A percentile compares a stretch with the other conserved stretches of the same genome.
phyloP scores from a whole-genome alignment of 352 stramenopile species.

The Pythium periplocum region DNA sequence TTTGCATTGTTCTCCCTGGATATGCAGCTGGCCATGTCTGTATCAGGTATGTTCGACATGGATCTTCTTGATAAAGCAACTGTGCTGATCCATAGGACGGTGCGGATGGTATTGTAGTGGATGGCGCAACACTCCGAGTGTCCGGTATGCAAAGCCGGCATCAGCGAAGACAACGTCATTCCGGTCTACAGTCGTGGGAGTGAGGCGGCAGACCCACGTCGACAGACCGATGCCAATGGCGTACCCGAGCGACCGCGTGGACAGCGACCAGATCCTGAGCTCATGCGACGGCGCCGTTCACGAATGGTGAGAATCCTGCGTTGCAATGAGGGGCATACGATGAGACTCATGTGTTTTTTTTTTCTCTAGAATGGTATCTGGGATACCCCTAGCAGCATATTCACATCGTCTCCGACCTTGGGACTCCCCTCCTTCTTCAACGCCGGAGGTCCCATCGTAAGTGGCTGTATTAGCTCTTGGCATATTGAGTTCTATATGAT shows the following conservation, averaged over 20 bases:
- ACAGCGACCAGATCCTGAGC: slow-evolving; percentile 56
- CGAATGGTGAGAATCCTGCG: slow-evolving; percentile 30
- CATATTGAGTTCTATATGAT: no score
- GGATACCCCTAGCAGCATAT: slow-evolving; percentile 7
- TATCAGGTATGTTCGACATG: slow-evolving; percentile 52
- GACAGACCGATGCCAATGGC: slow-evolving; percentile 15
- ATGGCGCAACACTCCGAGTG: slow-evolving; percentile 80
- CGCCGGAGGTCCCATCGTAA: slow-evolving; percentile 32
- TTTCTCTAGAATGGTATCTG: neutral
- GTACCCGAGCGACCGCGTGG: slow-evolving; percentile 56
- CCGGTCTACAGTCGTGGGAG: slow-evolving; percentile 78
- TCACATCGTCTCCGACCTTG: slow-evolving; percentile 32
- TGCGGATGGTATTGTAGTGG: slow-evolving; percentile 30
- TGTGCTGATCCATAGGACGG: no score
- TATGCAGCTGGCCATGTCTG: slow-evolving; percentile 72
- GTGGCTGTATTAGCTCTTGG: slow-evolving; percentile 5
- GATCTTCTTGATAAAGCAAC: no score
- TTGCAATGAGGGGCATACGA: neutral
- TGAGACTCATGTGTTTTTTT: neutral
- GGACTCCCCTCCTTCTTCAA: slow-evolving; percentile 73
- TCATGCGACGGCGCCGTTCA: slow-evolving; percentile 41
- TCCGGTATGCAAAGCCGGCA: slow-evolving; percentile 88
- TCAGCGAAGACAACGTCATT: slow-evolving; percentile 87
- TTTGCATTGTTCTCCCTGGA: slow-evolving; percentile 6
- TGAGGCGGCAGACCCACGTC: slow-evolving; percentile 66